Percentiles rank a stretch among this genome's conserved stretches.
phyloP scores from a whole-genome alignment of 1,139 yeast species.

The Entelexis sorbosivorans region DNA sequence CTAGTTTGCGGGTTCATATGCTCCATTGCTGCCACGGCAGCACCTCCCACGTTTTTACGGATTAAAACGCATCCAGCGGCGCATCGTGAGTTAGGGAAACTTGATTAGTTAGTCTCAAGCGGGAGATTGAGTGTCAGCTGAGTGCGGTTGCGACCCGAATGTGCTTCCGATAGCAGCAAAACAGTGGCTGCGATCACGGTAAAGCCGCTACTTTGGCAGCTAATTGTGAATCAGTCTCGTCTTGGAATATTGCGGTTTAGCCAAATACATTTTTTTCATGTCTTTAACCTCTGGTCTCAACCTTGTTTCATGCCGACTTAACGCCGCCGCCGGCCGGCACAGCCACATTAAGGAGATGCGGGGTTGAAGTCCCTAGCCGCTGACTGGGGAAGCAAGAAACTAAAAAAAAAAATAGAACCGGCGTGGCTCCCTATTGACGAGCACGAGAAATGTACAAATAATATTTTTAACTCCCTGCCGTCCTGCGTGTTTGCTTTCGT shows the following conservation, averaged over 20 bases:
- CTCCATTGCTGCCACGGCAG: neutral
- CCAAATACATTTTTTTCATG: neutral
- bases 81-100: slow-evolving; percentile 7
- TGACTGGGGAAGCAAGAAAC: neutral
- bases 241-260: neutral
- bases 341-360: neutral
- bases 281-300: neutral
- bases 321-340: neutral
- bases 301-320: neutral
- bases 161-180: neutral
- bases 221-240: neutral
- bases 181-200: neutral
- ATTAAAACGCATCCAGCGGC: neutral
- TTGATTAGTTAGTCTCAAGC: slow-evolving; percentile 1
- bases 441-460: too few species aligned
- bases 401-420: neutral
- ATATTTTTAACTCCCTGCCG: too few species aligned
- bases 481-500: too few species aligned
- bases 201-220: neutral
- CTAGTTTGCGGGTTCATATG: neutral
- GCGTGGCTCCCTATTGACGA: too few species aligned
- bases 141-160: neutral
- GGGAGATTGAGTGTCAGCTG: slow-evolving; percentile 3
- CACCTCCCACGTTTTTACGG: slow-evolving; percentile 1
- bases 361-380: neutral